Evolutionary conservation across 805 yeast genomes (phyloP).

Genomic region (Scheffersomyces ergatensis): DNA sequence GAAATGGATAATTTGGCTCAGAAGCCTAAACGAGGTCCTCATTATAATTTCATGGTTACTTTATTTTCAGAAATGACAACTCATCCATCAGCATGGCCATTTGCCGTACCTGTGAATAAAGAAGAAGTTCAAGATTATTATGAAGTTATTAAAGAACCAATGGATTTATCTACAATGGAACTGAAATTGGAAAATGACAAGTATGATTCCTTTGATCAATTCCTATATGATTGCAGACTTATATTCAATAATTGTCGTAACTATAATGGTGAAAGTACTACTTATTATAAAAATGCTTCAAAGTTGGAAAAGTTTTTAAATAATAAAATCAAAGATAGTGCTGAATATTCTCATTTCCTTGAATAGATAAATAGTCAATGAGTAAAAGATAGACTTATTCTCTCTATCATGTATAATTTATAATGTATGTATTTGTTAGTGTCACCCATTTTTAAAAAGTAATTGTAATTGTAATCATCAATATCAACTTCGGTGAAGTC

Average conservation of each 20-base stretch:
- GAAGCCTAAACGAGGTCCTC: constrained; percentile 91
- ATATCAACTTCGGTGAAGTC: not conserved
- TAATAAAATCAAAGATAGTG: constrained; percentile 79
- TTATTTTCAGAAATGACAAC: constrained; percentile 83
- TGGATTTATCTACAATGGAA: constrained; percentile 97
- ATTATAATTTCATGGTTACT: constrained; percentile 90
- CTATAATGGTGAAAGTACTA: constrained; percentile 91
- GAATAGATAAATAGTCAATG: too few species aligned
- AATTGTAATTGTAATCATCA: not conserved
- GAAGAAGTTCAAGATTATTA: constrained; percentile 97
- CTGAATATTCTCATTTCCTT: constrained; percentile 83
- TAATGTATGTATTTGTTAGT: too few species aligned
- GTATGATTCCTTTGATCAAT: constrained; percentile 87
- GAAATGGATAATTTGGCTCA: constrained; percentile 98
- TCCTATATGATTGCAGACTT: constrained; percentile 81
- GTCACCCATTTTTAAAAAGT: not conserved
- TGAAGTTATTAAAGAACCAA: constrained; percentile 94
- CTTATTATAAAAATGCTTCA: constrained; percentile 92
- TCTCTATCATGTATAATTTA: too few species aligned
- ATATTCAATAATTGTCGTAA: constrained; percentile 88
- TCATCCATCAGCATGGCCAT: constrained; percentile 98
- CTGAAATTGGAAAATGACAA: constrained; percentile 87
- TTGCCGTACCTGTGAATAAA: constrained; percentile 85
- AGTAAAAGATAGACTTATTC: too few species aligned
- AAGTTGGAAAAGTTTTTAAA: constrained; percentile 88